Conservation (phyloP, 108 stramenopile genomes). For the Chaetoceros tenuissimus region DNA sequence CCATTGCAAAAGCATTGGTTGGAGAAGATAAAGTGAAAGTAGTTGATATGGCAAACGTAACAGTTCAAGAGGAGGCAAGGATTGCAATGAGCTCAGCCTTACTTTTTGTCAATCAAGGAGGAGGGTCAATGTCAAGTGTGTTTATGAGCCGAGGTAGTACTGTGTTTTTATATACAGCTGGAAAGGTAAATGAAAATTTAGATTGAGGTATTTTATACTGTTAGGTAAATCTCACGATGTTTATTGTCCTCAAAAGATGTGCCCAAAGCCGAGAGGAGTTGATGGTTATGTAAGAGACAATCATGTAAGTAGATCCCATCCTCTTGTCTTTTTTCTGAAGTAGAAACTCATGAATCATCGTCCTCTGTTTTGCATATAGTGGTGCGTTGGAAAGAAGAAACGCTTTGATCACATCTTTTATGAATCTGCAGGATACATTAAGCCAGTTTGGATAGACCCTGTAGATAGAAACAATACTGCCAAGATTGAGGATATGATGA, state of each 20-base stretch:
- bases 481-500: neutral
- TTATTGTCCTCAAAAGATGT: no score
- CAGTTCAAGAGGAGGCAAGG: neutral
- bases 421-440: neutral
- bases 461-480: neutral
- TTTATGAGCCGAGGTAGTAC: neutral
- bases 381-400: neutral
- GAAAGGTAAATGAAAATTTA: neutral
- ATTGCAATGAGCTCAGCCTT: neutral
- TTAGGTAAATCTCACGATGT: no score
- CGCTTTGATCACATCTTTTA: neutral
- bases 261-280: no score
- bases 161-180: neutral
- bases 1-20: neutral
- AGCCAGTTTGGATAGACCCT: neutral
- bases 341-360: no score
- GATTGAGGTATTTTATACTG: neutral
- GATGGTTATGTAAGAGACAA: no score
- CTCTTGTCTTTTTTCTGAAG: no score
- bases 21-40: neutral
- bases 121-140: neutral
- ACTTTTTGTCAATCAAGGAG: slow-evolving; percentile 1
- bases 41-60: slow-evolving; percentile 2
- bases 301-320: no score
- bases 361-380: no score